A percentile compares a stretch with the other conserved stretches of the same genome.
These are phyloP conservation scores for Phaeosphaeriaceae sp. DNA, from an alignment of 2,329 filamentous ascomycete genomes.

Conservation along the genomic window DNA sequence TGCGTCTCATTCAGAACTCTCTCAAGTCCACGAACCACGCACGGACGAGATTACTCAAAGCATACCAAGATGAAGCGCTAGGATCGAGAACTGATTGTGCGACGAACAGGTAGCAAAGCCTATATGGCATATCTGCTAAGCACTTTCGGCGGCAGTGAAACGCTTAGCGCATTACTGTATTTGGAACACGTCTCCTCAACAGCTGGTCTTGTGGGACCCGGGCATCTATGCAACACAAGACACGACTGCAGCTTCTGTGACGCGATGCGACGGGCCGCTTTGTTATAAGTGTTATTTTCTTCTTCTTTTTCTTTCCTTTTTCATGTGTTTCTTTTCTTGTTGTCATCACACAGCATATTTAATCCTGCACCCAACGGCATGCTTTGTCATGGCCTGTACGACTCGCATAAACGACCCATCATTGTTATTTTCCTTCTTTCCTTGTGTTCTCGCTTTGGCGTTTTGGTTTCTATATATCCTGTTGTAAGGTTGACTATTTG, in stretches of 20 bases:
- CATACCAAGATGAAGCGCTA: constrained; percentile 20
- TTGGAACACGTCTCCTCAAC: constrained; percentile 21
- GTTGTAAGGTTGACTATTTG: constrained; percentile 8
- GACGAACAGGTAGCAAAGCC: constrained; percentile 20
- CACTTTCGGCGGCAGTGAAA: constrained; percentile 21
- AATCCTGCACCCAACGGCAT: constrained; percentile 31
- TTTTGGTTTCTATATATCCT: constrained; percentile 11
- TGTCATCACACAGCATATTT: constrained; percentile 31
- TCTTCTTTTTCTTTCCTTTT: background rate
- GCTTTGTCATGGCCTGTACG: constrained; percentile 32
- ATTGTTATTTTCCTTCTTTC: constrained; percentile 6
- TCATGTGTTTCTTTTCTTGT: constrained; percentile 6
- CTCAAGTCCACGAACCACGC: constrained; percentile 27
- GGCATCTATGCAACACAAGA: constrained; percentile 6
- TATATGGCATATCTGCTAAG: constrained; percentile 18
- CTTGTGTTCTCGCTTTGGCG: constrained; percentile 4
- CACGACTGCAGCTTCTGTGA: constrained; percentile 2
- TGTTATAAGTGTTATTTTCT: constrained; percentile 4
- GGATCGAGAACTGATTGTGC: constrained; percentile 16
- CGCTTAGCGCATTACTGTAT: constrained; percentile 25
- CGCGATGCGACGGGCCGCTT: constrained; percentile 2
- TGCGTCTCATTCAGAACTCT: constrained; percentile 5
- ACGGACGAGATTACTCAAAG: constrained; percentile 23
- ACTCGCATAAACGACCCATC: constrained; percentile 31
- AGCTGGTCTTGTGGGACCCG: constrained; percentile 8